Percentiles rank a stretch among this genome's conserved stretches.
phyloP scores from a whole-genome alignment of 1,139 yeast genomes.

The Suhomyces maxii region DNA sequence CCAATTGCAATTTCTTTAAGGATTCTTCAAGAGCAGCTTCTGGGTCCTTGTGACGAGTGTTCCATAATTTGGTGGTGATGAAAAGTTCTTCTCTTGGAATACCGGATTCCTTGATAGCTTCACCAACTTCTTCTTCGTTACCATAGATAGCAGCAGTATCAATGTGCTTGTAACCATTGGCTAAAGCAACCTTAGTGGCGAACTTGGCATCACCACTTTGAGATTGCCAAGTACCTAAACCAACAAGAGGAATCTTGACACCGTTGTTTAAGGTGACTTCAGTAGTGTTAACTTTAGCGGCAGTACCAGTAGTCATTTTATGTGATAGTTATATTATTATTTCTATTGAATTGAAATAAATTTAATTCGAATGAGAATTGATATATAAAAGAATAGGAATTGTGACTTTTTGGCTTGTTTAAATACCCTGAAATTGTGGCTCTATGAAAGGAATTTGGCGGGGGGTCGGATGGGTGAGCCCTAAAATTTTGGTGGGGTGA shows the following conservation, averaged over 20 bases:
- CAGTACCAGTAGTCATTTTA: conserved; percentile 11
- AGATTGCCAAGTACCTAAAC: conserved; percentile 81
- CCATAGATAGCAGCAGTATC: conserved; percentile 73
- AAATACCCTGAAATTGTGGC: no score
- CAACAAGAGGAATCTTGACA: conserved; percentile 62
- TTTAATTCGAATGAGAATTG: no score
- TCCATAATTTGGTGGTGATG: conserved; percentile 81
- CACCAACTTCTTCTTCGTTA: conserved; percentile 70
- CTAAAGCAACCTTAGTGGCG: conserved; percentile 63
- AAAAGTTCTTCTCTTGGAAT: conserved; percentile 71
- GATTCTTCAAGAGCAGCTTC: conserved; percentile 61
- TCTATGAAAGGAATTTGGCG: no score
- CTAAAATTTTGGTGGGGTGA: no score
- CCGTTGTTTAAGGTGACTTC: conserved; percentile 60
- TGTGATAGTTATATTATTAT: background rate
- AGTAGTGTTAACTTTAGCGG: conserved; percentile 19
- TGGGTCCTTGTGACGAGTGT: conserved; percentile 61
- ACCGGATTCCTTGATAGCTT: conserved; percentile 62
- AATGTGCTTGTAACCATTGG: conserved; percentile 73
- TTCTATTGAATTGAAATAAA: background rate
- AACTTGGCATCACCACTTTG: conserved; percentile 59
- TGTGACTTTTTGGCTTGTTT: no score
- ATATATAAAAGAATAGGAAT: no score
- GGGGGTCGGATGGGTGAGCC: no score
- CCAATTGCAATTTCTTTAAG: conserved; percentile 65